Evolutionary conservation across 2,329 filamentous ascomycete genomes (phyloP).

Genomic region (Decorospora gaudefroyi): DNA sequence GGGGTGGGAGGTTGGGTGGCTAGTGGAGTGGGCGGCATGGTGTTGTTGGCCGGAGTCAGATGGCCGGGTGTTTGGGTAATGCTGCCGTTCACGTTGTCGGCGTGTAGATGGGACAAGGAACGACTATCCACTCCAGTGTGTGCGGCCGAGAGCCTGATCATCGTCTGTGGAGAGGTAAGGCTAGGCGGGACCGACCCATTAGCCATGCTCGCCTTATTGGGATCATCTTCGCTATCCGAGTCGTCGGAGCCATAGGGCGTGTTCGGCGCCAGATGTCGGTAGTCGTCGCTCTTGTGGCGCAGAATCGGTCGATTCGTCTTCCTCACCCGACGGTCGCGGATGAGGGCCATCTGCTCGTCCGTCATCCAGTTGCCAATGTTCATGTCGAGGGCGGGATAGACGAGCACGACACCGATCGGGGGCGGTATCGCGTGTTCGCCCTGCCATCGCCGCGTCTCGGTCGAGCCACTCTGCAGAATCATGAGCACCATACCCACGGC

Average conservation of each 20-base stretch:
- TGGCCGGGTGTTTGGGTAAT: conserved; percentile 31
- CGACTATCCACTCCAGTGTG: conserved; percentile 43
- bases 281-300: conserved; percentile 84
- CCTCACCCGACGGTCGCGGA: conserved; percentile 78
- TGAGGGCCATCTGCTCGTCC: conserved; percentile 94
- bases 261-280: conserved; percentile 76
- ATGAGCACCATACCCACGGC: conserved; percentile 82
- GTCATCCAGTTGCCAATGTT: conserved; percentile 99
- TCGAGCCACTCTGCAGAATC: conserved; percentile 76
- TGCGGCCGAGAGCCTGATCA: conserved; percentile 47
- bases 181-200: conserved; percentile 23
- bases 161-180: conserved; percentile 42
- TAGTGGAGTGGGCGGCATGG: conserved; percentile 27
- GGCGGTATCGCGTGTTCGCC: conserved; percentile 66
- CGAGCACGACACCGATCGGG: conserved; percentile 79
- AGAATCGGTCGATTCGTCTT: conserved; percentile 79
- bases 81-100: conserved; percentile 27
- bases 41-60: conserved; percentile 16
- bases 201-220: conserved; percentile 15
- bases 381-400: conserved; percentile 93
- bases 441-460: conserved; percentile 60
- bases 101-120: conserved; percentile 23
- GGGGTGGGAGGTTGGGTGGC: conserved; percentile 23
- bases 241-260: conserved; percentile 83
- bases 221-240: conserved; percentile 58